phyloP scores from a whole-genome alignment of 1,139 yeast genomes.

The Suzukiozyma palmioleophila region DNA sequence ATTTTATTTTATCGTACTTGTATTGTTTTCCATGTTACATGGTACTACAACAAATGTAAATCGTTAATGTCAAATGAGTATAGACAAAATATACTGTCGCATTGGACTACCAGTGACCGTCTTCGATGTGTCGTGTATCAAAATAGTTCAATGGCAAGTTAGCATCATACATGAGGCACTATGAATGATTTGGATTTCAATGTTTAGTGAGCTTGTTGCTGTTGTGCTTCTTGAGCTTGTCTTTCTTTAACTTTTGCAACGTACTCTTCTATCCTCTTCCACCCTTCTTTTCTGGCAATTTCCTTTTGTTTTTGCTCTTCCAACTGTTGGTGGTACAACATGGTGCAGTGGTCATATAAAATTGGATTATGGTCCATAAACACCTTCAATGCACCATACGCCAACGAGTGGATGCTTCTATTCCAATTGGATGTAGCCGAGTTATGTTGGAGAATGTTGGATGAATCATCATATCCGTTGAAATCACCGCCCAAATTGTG shows the following conservation, averaged over 20 bases:
- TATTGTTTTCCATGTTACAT: no score
- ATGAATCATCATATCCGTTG: constrained; percentile 15
- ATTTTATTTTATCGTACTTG: no score
- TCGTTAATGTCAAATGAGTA: no score
- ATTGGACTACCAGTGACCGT: no score
- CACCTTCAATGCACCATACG: constrained; percentile 84
- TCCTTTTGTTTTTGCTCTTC: constrained; percentile 64
- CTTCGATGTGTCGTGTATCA: no score
- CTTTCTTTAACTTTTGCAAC: constrained; percentile 34
- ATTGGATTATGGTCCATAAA: constrained; percentile 93
- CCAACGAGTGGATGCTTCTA: constrained; percentile 85
- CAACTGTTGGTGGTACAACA: constrained; percentile 72
- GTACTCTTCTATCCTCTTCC: constrained; percentile 68
- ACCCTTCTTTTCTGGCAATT: constrained; percentile 61
- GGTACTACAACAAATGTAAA: no score
- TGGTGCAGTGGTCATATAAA: constrained; percentile 86
- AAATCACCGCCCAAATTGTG: constrained; percentile 17
- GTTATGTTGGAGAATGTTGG: constrained; percentile 37
- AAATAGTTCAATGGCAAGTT: no score
- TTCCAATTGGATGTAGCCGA: constrained; percentile 70
- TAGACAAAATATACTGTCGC: no score
- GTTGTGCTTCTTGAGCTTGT: constrained; percentile 7
- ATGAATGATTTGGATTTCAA: no score
- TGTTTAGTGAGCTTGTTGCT: constrained; percentile 3
- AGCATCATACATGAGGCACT: no score